Percentiles rank a stretch among this genome's conserved stretches.
These are phyloP conservation scores for Fusarium liriodendri DNA, from an alignment of 2,329 filamentous ascomycete species.

Conservation along the genomic window DNA sequence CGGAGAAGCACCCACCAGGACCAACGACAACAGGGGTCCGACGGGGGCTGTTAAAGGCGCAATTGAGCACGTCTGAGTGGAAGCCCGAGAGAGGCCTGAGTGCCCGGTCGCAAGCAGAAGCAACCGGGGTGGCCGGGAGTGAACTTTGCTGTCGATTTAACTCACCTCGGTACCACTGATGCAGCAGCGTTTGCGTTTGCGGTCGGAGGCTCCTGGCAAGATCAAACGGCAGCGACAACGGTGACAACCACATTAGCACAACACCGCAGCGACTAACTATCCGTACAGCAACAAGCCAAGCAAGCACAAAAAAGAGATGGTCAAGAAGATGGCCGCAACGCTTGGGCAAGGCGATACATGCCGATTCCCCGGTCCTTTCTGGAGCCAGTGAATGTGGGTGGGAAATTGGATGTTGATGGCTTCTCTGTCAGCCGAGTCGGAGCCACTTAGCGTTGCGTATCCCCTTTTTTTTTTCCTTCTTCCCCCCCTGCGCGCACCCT, in stretches of 20 bases:
- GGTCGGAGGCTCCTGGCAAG: neutral
- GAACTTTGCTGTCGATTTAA: constrained; percentile 13
- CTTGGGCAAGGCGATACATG: constrained; percentile 28
- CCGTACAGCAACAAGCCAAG: neutral
- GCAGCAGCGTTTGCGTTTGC: constrained; percentile 11
- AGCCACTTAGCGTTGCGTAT: constrained; percentile 38
- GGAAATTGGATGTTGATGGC: constrained; percentile 46
- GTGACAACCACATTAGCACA: constrained; percentile 10
- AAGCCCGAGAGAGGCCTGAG: constrained; percentile 14
- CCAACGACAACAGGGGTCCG: constrained; percentile 32
- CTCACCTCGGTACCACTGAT: constrained; percentile 3
- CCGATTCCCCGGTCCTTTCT: constrained; percentile 32
- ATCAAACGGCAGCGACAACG: constrained; percentile 8
- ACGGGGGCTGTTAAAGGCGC: constrained; percentile 37
- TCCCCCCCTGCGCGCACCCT: neutral
- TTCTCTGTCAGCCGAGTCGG: constrained; percentile 40
- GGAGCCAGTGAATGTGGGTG: constrained; percentile 36
- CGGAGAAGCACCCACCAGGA: constrained; percentile 19
- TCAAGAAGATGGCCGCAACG: constrained; percentile 9
- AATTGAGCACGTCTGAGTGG: constrained; percentile 31
- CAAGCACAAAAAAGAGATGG: constrained; percentile 1
- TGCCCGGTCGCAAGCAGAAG: constrained; percentile 31
- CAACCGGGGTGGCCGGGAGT: constrained; percentile 29
- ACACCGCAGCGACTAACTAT: constrained; percentile 10
- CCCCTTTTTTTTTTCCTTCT: constrained; percentile 30